phyloP scores from a whole-genome alignment of 345 rosid genomes.

The Physaria fendleri region DNA sequence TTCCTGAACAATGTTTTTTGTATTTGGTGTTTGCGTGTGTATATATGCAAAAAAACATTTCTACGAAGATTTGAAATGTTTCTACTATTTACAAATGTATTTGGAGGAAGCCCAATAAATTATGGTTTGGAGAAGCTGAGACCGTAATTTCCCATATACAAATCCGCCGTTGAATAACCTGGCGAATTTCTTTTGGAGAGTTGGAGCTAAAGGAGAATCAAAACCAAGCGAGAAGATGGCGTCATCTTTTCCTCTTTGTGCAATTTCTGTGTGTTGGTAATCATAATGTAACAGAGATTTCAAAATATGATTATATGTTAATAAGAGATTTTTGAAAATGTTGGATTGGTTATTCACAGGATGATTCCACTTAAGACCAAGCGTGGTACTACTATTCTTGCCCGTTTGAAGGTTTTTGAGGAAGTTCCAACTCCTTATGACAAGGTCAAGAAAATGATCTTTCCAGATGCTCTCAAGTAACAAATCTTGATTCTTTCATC shows the following conservation, averaged over 20 bases:
- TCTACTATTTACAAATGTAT: no score
- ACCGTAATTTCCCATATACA: slow-evolving; percentile 21
- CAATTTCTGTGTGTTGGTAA: background rate
- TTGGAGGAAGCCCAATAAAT: no score
- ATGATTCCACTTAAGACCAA: slow-evolving; percentile 92
- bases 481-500: background rate
- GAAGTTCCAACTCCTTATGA: slow-evolving; percentile 82
- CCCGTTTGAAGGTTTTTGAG: slow-evolving; percentile 68
- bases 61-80: no score
- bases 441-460: slow-evolving; percentile 77
- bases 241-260: slow-evolving; percentile 20
- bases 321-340: background rate
- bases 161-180: background rate
- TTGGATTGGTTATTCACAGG: slow-evolving; percentile 20
- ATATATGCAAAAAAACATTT: no score
- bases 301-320: background rate
- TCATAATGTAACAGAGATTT: background rate
- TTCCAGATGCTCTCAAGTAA: slow-evolving; percentile 89
- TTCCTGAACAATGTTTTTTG: background rate
- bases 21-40: no score
- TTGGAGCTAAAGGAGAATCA: background rate
- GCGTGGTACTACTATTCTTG: slow-evolving; percentile 80
- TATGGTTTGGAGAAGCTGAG: slow-evolving; percentile 11
- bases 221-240: slow-evolving; percentile 41
- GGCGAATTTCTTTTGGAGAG: background rate